phyloP scores from a whole-genome alignment of 2,329 filamentous ascomycete genomes.

The Fusarium gaditjirri region DNA sequence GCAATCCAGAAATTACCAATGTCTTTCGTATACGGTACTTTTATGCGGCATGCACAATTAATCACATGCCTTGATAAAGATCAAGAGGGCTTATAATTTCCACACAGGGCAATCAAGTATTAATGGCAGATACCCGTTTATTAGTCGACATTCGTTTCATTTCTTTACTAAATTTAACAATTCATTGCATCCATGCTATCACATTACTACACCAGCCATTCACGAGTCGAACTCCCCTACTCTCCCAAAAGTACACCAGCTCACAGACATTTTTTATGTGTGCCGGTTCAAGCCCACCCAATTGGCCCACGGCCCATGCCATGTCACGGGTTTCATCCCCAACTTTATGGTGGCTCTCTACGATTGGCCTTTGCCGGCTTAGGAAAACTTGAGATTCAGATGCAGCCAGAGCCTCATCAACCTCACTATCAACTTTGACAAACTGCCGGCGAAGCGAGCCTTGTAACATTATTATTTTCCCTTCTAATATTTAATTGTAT shows the following conservation, averaged over 20 bases:
- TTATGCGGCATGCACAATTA: not conserved
- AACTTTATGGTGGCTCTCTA: conserved; percentile 8
- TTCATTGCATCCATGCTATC: not conserved
- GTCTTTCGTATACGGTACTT: not conserved
- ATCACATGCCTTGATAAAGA: not conserved
- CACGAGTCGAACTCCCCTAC: not conserved
- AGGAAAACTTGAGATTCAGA: conserved; percentile 27
- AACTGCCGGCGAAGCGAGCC: conserved; percentile 2
- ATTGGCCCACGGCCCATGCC: conserved; percentile 26
- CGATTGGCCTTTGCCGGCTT: conserved; percentile 19
- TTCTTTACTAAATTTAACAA: not conserved
- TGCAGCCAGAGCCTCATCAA: conserved; percentile 27
- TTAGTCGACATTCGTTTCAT: not conserved
- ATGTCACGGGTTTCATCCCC: conserved; percentile 39
- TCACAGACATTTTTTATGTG: conserved; percentile 19
- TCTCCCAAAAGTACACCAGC: not conserved
- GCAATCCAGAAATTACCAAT: too few species aligned
- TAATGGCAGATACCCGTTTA: not conserved
- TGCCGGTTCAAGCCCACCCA: conserved; percentile 8
- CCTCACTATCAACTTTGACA: conserved; percentile 19
- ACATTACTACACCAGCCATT: not conserved
- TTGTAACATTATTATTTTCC: conserved; percentile 37
- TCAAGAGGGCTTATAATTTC: not conserved
- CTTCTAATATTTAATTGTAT: conserved; percentile 19
- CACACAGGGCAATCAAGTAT: not conserved